phyloP scores from a whole-genome alignment of 2,329 filamentous ascomycete species.

The Tolypocladium cylindrosporum region DNA sequence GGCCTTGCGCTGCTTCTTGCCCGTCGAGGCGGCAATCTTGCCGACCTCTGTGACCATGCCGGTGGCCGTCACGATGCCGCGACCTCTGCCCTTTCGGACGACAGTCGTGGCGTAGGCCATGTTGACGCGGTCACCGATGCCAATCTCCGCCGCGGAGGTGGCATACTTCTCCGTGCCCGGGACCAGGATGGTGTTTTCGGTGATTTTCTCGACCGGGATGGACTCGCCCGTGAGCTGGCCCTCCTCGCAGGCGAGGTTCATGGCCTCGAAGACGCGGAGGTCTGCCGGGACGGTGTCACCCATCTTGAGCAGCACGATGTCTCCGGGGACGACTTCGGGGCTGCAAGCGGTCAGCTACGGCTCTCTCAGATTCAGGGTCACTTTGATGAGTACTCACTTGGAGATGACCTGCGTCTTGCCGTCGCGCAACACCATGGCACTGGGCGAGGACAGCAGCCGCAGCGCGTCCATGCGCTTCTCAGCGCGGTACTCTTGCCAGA shows the following conservation, averaged over 20 bases:
- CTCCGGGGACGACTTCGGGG: constrained; percentile 59
- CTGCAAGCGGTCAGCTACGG: constrained; percentile 21
- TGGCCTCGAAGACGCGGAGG: constrained; percentile 57
- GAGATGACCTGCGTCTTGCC: constrained; percentile 47
- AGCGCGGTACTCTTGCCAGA: constrained; percentile 53
- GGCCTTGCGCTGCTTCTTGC: constrained; percentile 45
- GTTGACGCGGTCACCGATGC: constrained; percentile 64
- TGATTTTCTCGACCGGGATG: constrained; percentile 57
- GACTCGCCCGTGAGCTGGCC: constrained; percentile 70
- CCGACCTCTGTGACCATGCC: constrained; percentile 65
- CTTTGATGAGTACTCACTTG: constrained; percentile 32
- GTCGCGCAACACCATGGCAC: constrained; percentile 50
- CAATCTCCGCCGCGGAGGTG: constrained; percentile 37
- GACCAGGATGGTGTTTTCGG: constrained; percentile 35
- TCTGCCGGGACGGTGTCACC: constrained; percentile 70
- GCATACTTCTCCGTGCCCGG: constrained; percentile 36
- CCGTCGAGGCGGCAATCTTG: constrained; percentile 51
- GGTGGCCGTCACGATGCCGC: constrained; percentile 62
- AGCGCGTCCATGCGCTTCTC: constrained; percentile 59
- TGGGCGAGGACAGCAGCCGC: constrained; percentile 51
- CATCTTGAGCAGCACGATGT: constrained; percentile 56
- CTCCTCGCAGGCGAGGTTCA: constrained; percentile 75
- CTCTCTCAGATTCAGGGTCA: no score
- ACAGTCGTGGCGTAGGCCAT: constrained; percentile 66
- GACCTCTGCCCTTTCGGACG: constrained; percentile 63